Evolutionary conservation across 139 green algal genomes (phyloP).

Genomic region (Chlamydomonas applanata): DNA sequence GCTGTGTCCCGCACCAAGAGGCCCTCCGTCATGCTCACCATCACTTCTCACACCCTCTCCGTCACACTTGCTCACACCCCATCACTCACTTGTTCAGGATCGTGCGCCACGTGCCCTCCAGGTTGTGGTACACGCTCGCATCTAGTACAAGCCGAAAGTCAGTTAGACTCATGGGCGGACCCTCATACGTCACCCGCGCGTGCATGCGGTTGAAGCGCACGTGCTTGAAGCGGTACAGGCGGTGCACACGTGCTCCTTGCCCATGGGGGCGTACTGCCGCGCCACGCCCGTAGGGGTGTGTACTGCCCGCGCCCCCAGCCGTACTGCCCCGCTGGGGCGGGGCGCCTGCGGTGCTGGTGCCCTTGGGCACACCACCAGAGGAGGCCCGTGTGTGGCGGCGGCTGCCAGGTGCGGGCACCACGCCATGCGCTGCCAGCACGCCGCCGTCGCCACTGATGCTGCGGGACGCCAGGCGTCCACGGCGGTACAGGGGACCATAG

Average conservation of each 20-base stretch:
- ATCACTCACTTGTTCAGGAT: conserved; percentile 58
- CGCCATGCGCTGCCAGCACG: too few species aligned
- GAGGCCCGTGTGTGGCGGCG: too few species aligned
- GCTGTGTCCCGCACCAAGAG: too few species aligned
- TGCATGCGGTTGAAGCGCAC: conserved; percentile 78
- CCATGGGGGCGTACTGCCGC: too few species aligned
- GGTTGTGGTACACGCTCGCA: conserved; percentile 60
- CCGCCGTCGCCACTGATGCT: not conserved
- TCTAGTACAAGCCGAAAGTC: conserved; percentile 78
- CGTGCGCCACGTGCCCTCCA: conserved; percentile 72
- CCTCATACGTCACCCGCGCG: conserved; percentile 66
- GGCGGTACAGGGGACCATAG: too few species aligned
- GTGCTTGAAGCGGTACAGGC: conserved; percentile 58
- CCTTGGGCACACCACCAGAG: too few species aligned
- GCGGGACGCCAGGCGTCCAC: not conserved
- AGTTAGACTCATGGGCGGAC: conserved; percentile 54
- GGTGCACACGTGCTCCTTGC: not conserved
- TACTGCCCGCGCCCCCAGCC: too few species aligned
- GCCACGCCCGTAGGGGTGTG: too few species aligned
- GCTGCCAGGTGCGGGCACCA: too few species aligned
- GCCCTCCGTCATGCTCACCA: too few species aligned
- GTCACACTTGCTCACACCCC: not conserved
- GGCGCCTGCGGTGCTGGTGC: too few species aligned
- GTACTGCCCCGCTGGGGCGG: too few species aligned
- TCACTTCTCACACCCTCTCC: not conserved